Evolutionary conservation across 2,329 filamentous ascomycete genomes (phyloP).

Genomic region (Dothiorella sarmentorum): DNA sequence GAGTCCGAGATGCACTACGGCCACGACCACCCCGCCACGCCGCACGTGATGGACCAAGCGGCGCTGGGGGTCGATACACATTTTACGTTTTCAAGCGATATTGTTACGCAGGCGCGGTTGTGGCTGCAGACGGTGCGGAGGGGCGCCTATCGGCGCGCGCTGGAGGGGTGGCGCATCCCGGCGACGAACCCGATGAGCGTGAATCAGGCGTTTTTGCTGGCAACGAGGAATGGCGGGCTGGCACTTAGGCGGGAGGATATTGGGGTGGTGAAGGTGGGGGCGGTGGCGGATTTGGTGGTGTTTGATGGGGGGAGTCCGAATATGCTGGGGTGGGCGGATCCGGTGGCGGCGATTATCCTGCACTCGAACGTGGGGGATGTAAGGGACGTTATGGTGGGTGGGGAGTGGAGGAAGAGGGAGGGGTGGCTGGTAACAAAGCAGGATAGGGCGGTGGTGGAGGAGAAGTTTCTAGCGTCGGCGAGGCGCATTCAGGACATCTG

Average conservation of each 20-base stretch:
- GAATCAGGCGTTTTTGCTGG: slow-evolving; percentile 54
- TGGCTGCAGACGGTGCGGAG: slow-evolving; percentile 51
- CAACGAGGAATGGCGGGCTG: slow-evolving; percentile 51
- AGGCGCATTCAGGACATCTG: slow-evolving; percentile 24
- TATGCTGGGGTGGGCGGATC: slow-evolving; percentile 54
- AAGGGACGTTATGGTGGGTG: slow-evolving; percentile 50
- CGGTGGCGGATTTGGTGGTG: slow-evolving; percentile 55
- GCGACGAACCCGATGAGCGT: slow-evolving; percentile 51
- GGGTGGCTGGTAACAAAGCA: slow-evolving; percentile 32
- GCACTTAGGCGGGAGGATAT: slow-evolving; percentile 52
- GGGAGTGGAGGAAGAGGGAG: slow-evolving; percentile 48
- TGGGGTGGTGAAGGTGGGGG: slow-evolving; percentile 49
- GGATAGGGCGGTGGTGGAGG: slow-evolving; percentile 22
- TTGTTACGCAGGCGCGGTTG: slow-evolving; percentile 47
- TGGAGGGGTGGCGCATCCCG: slow-evolving; percentile 45
- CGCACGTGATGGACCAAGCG: slow-evolving; percentile 49
- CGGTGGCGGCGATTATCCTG: slow-evolving; percentile 55
- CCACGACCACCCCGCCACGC: slow-evolving; percentile 45
- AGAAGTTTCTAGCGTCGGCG: slow-evolving; percentile 24
- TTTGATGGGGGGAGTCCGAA: slow-evolving; percentile 50
- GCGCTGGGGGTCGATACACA: slow-evolving; percentile 55
- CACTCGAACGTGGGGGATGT: slow-evolving; percentile 55
- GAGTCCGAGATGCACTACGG: slow-evolving; percentile 60
- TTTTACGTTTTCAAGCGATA: slow-evolving; percentile 50
- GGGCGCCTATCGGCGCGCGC: slow-evolving; percentile 37